Percentiles rank a stretch among this genome's conserved stretches.
Conservation (phyloP, 805 yeast species). For the Ogataea pignaliae region DNA sequence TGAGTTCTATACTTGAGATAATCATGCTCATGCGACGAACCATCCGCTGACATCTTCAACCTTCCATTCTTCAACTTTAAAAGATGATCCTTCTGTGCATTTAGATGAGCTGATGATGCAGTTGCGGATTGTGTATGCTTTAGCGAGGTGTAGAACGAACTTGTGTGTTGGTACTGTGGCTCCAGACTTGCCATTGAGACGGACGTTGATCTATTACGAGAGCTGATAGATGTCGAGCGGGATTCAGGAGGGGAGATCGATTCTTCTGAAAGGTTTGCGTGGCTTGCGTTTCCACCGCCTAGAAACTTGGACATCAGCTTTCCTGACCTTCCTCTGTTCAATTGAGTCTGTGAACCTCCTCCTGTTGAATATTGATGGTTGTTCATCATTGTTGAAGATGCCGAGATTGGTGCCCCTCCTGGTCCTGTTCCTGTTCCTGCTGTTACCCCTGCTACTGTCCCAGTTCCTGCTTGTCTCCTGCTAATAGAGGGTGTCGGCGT, state of each 20-base stretch:
- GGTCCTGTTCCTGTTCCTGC: too few species aligned
- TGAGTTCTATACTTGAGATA: slow-evolving; percentile 30
- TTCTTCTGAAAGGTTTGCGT: slow-evolving; percentile 13
- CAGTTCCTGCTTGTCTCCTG: too few species aligned
- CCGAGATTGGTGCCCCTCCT: neutral
- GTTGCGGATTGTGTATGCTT: slow-evolving; percentile 23
- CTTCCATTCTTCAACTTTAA: slow-evolving; percentile 27
- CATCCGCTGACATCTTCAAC: slow-evolving; percentile 26
- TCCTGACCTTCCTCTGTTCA: slow-evolving; percentile 16
- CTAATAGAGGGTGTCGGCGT: too few species aligned
- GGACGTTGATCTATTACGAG: slow-evolving; percentile 18
- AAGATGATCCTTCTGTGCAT: slow-evolving; percentile 22
- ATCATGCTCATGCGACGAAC: slow-evolving; percentile 32
- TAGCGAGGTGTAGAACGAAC: slow-evolving; percentile 9
- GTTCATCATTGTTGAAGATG: neutral
- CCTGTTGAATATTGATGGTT: too few species aligned
- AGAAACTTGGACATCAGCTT: slow-evolving; percentile 18
- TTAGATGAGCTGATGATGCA: slow-evolving; percentile 13
- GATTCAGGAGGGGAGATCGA: slow-evolving; percentile 21
- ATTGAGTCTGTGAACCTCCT: neutral
- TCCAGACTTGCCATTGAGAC: slow-evolving; percentile 18
- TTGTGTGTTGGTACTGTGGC: slow-evolving; percentile 7
- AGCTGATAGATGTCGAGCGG: slow-evolving; percentile 15
- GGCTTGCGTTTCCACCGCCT: slow-evolving; percentile 6
- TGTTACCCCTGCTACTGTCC: too few species aligned